Evolutionary conservation across 805 yeast genomes (phyloP).

Genomic region (Candida piceae): DNA sequence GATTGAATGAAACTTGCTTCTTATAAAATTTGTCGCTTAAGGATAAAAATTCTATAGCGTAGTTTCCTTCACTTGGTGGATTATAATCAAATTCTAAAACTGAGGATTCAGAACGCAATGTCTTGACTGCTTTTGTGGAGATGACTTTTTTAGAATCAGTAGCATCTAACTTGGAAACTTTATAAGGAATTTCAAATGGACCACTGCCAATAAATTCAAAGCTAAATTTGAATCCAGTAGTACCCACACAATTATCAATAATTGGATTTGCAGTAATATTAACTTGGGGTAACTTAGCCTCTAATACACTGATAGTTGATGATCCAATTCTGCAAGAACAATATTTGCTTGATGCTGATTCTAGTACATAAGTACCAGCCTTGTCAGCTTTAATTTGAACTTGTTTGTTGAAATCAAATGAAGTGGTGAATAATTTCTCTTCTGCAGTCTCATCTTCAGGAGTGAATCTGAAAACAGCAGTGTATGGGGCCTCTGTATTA

Average conservation of each 20-base stretch:
- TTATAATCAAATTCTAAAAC: conserved; percentile 51
- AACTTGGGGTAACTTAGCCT: conserved; percentile 38
- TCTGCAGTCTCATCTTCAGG: conserved; percentile 23
- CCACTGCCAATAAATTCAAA: conserved; percentile 77
- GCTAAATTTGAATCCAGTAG: conserved; percentile 67
- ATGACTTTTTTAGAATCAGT: conserved; percentile 25
- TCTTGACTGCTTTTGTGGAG: conserved; percentile 22
- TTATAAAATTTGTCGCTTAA: conserved; percentile 61
- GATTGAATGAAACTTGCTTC: conserved; percentile 26
- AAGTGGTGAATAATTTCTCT: conserved; percentile 15
- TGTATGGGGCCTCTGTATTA: conserved; percentile 44
- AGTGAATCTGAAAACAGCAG: conserved; percentile 30
- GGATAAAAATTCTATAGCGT: conserved; percentile 63
- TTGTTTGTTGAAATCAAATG: conserved; percentile 25
- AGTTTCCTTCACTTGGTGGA: conserved; percentile 80
- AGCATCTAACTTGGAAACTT: conserved; percentile 49
- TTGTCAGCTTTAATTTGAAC: conserved; percentile 35
- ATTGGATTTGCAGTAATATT: conserved; percentile 52
- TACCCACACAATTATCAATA: conserved; percentile 86
- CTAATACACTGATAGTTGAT: conserved; percentile 42
- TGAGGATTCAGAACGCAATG: conserved; percentile 29
- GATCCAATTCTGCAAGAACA: conserved; percentile 71
- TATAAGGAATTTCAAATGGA: conserved; percentile 68
- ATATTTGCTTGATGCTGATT: conserved; percentile 47
- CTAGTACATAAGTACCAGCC: conserved; percentile 65